These are phyloP conservation scores for Blakeslea trispora DNA, from an alignment of 371 early-diverging fungal genomes.

Conservation along the genomic window DNA sequence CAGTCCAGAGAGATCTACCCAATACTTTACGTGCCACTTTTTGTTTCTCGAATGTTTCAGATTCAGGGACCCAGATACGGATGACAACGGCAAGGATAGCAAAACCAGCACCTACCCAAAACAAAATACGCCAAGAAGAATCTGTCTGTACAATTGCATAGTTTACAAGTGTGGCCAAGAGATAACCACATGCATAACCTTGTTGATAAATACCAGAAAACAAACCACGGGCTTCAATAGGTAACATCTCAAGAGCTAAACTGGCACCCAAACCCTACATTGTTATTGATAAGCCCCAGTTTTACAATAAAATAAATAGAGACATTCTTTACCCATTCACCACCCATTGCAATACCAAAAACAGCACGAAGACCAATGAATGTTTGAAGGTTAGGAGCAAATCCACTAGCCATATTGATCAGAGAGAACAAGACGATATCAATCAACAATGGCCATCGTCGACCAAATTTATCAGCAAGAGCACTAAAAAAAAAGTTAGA, in stretches of 20 bases:
- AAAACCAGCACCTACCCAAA: constrained; percentile 68
- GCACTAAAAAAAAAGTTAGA: too few species aligned
- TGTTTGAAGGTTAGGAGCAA: constrained; percentile 55
- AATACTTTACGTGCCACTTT: constrained; percentile 36
- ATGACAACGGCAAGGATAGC: constrained; percentile 60
- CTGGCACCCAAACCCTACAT: constrained; percentile 65
- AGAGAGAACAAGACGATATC: constrained; percentile 66
- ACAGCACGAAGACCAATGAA: constrained; percentile 57
- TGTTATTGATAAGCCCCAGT: background rate
- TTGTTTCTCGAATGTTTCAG: constrained; percentile 54
- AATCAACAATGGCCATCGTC: constrained; percentile 69
- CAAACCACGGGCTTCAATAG: constrained; percentile 66
- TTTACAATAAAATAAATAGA: background rate
- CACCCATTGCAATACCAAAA: constrained; percentile 77
- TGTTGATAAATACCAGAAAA: constrained; percentile 77
- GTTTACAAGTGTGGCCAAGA: constrained; percentile 64
- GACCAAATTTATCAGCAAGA: constrained; percentile 67
- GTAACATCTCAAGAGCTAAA: constrained; percentile 71
- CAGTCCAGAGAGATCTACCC: constrained; percentile 39
- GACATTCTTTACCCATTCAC: constrained; percentile 62
- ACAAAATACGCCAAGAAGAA: constrained; percentile 70
- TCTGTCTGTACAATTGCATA: constrained; percentile 48
- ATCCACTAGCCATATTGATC: constrained; percentile 70
- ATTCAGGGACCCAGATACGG: constrained; percentile 69
- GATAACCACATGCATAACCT: constrained; percentile 68